A percentile compares a stretch with the other conserved stretches of the same genome.
Evolutionary conservation across 2,329 filamentous ascomycete genomes (phyloP).

Genomic region (Byssoonygena ceratinophila): DNA sequence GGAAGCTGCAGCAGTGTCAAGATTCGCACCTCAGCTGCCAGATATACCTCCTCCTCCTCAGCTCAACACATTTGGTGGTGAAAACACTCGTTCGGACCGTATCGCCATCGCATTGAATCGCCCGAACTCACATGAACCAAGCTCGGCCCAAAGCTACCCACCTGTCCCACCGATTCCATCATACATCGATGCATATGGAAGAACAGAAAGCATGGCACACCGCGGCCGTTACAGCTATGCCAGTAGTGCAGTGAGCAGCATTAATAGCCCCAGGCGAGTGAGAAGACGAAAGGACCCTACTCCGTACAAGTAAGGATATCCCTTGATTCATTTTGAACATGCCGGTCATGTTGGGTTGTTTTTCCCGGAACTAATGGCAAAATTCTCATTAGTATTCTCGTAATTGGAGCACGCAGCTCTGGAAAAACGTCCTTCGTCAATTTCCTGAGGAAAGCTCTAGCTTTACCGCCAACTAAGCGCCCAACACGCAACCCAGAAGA

Average conservation of each 20-base stretch:
- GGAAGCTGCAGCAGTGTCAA: constrained; percentile 46
- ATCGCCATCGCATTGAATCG: constrained; percentile 45
- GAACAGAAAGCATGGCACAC: constrained; percentile 91
- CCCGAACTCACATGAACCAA: constrained; percentile 23
- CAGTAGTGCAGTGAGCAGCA: constrained; percentile 76
- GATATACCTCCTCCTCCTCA: constrained; percentile 38
- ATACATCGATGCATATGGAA: constrained; percentile 64
- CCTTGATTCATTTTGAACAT: too few species aligned
- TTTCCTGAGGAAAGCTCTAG: constrained; percentile 79
- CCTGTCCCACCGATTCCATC: constrained; percentile 24
- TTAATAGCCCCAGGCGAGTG: constrained; percentile 86
- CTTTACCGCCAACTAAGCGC: constrained; percentile 70
- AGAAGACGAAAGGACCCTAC: constrained; percentile 94
- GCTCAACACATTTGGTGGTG: constrained; percentile 51
- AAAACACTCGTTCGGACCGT: constrained; percentile 52
- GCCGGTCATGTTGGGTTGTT: neutral
- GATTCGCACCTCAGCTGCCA: constrained; percentile 48
- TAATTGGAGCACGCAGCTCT: constrained; percentile 74
- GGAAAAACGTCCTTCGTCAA: constrained; percentile 97
- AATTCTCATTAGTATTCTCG: constrained; percentile 57
- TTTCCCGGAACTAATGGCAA: neutral
- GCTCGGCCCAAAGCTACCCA: constrained; percentile 19
- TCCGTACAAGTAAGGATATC: constrained; percentile 78
- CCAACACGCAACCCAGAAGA: constrained; percentile 48
- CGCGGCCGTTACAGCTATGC: constrained; percentile 94